Conservation (phyloP, 345 rosid genomes). For the Salix brachista region DNA sequence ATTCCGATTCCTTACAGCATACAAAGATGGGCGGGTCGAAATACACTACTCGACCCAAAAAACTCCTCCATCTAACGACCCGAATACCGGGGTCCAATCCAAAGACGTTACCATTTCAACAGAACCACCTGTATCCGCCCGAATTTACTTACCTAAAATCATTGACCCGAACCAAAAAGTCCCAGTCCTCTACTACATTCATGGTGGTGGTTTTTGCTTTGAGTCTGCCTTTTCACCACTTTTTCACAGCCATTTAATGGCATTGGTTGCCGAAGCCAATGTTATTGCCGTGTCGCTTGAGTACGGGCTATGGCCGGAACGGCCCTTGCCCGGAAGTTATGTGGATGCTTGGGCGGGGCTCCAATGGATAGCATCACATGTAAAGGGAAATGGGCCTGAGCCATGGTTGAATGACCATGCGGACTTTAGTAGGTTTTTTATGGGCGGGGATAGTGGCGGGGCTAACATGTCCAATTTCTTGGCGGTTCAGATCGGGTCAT, state of each 20-base stretch:
- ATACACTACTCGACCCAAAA: not conserved
- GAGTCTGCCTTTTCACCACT: not conserved
- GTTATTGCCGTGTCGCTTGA: not conserved
- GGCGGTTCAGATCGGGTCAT: not conserved
- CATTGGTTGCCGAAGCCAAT: not conserved
- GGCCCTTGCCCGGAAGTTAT: not conserved
- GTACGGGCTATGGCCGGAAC: not conserved
- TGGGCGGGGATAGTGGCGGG: not conserved
- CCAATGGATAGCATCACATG: not conserved
- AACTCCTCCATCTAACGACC: not conserved
- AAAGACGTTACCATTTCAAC: not conserved
- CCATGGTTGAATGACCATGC: not conserved
- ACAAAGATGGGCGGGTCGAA: not conserved
- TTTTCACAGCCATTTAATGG: not conserved
- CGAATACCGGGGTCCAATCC: not conserved
- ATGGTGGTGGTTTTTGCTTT: not conserved
- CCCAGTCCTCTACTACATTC: not conserved
- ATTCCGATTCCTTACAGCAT: not conserved
- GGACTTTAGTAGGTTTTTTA: not conserved
- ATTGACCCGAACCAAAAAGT: not conserved
- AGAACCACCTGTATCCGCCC: slow-evolving; percentile 1
- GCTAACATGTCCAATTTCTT: not conserved
- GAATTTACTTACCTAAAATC: not conserved
- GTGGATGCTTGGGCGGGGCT: not conserved
- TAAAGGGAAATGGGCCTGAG: not conserved